Conservation (phyloP, 2,329 filamentous ascomycete species). For the Alternaria viburni region DNA sequence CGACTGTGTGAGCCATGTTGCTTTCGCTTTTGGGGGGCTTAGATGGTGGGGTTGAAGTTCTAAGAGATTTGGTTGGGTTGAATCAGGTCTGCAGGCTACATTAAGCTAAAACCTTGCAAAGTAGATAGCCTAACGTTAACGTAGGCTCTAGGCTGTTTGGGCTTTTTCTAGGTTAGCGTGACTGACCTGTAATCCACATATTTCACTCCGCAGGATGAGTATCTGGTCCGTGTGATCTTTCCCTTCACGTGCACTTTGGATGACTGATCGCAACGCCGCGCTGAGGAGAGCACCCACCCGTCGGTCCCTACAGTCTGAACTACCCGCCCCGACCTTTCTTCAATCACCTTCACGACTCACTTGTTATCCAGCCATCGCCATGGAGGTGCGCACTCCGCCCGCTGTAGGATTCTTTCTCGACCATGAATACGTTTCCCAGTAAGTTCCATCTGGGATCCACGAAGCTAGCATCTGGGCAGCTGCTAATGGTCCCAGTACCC, state of each 20-base stretch:
- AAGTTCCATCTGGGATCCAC: not conserved
- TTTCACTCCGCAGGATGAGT: not conserved
- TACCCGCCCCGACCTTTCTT: not conserved
- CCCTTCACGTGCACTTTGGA: not conserved
- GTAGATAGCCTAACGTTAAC: not conserved
- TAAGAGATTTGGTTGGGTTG: not conserved
- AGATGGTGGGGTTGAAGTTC: not conserved
- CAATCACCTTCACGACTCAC: not conserved
- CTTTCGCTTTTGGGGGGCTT: not conserved
- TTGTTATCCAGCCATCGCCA: not conserved
- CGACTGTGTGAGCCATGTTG: not conserved
- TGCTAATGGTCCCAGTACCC: not conserved
- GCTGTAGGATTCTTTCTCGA: not conserved
- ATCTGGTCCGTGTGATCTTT: not conserved
- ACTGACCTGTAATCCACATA: not conserved
- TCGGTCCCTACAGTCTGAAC: not conserved
- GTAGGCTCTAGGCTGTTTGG: not conserved
- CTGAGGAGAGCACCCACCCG: not conserved
- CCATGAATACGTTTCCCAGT: not conserved
- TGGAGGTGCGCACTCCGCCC: not conserved
- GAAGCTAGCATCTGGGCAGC: not conserved
- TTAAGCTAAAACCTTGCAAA: accelerated
- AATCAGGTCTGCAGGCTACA: not conserved
- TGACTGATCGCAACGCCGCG: not conserved
- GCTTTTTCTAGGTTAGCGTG: not conserved